Conservation (phyloP, 2,329 filamentous ascomycete species). For the Pseudogymnoascus destructans region DNA sequence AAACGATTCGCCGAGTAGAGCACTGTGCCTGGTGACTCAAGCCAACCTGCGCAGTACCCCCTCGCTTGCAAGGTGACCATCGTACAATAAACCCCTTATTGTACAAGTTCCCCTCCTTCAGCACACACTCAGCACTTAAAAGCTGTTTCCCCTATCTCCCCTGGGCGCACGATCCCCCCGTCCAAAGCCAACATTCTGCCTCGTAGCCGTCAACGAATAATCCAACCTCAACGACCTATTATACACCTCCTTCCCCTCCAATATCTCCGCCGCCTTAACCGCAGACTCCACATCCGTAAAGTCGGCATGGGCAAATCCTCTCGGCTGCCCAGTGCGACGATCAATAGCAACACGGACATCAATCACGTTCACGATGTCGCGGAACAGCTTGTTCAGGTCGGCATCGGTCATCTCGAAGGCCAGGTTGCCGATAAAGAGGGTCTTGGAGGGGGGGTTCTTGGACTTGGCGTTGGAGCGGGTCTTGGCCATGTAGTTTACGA, state of each 20-base stretch:
- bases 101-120: background rate
- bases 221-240: constrained; percentile 54
- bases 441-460: constrained; percentile 42
- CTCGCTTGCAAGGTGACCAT: background rate
- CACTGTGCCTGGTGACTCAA: background rate
- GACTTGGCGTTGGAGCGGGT: constrained; percentile 13
- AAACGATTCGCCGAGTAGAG: no score
- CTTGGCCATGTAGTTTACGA: constrained; percentile 40
- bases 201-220: constrained; percentile 33
- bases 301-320: constrained; percentile 76
- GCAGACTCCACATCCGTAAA: constrained; percentile 58
- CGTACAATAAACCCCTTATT: background rate
- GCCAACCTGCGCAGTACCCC: background rate
- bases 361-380: constrained; percentile 51
- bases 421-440: constrained; percentile 75
- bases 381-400: constrained; percentile 69
- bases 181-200: background rate
- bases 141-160: background rate
- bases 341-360: constrained; percentile 77
- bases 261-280: constrained; percentile 40
- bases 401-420: constrained; percentile 74
- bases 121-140: background rate
- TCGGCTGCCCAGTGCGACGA: constrained; percentile 62
- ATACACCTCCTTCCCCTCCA: constrained; percentile 47
- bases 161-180: background rate